Percentiles rank a stretch among this genome's conserved stretches.
Evolutionary conservation across 768 basidiomycete species (phyloP).

Genomic region (Naganishia vaughanmartiniae): DNA sequence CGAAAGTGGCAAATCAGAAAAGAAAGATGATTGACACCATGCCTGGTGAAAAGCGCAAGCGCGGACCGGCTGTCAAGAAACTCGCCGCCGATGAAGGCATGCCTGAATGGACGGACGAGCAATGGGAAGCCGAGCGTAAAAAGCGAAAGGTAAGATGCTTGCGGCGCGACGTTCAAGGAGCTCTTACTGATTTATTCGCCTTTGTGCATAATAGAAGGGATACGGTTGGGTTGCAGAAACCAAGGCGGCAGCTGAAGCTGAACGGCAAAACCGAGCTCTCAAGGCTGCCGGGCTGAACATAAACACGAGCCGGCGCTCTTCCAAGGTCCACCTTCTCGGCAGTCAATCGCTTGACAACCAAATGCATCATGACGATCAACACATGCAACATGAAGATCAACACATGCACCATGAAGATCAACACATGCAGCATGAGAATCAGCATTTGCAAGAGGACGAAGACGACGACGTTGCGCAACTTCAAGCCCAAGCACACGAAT

Average conservation of each 20-base stretch:
- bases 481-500: conserved; percentile 14
- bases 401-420: not conserved
- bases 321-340: not conserved
- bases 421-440: too few relatives aligned
- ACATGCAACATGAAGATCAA: too few relatives aligned
- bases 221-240: conserved; percentile 32
- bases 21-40: conserved; percentile 12
- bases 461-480: conserved; percentile 23
- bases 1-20: conserved; percentile 12
- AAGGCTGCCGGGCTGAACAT: conserved; percentile 25
- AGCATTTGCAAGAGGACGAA: conserved; percentile 13
- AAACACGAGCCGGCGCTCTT: conserved; percentile 5
- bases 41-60: conserved; percentile 24
- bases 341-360: not conserved
- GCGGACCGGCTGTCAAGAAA: conserved; percentile 33
- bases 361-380: not conserved
- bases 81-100: conserved; percentile 24
- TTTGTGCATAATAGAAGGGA: conserved; percentile 17
- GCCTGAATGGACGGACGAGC: conserved; percentile 32
- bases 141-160: conserved; percentile 28
- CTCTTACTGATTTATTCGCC: not conserved
- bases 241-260: conserved; percentile 33
- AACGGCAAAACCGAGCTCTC: conserved; percentile 23
- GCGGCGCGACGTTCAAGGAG: not conserved
- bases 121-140: conserved; percentile 33